phyloP scores from a whole-genome alignment of 2,329 filamentous ascomycete species.

The Thielaviopsis populi region DNA sequence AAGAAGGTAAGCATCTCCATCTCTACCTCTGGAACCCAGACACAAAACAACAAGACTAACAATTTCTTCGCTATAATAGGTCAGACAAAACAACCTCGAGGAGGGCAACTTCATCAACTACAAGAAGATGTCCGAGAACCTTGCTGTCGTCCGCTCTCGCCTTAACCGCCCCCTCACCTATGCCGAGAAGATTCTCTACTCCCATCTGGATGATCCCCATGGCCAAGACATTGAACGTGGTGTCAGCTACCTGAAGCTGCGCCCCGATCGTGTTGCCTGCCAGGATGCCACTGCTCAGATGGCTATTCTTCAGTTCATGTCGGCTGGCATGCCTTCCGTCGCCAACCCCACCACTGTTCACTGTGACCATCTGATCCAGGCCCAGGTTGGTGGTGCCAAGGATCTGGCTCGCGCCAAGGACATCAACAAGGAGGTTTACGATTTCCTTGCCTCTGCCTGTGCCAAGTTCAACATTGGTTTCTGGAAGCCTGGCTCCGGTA shows the following conservation, averaged over 20 bases:
- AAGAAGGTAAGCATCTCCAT: constrained; percentile 50
- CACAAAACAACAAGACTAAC: background rate
- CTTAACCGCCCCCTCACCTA: constrained; percentile 88
- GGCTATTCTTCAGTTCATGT: constrained; percentile 99
- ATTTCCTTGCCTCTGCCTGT: constrained; percentile 85
- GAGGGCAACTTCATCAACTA: constrained; percentile 98
- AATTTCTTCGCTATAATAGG: constrained; percentile 25
- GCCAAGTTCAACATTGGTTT: constrained; percentile 99
- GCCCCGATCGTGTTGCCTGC: constrained; percentile 94
- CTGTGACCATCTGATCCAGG: constrained; percentile 99
- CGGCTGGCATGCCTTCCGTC: constrained; percentile 86
- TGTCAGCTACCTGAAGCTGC: constrained; percentile 87
- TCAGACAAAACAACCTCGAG: constrained; percentile 95
- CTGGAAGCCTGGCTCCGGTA: constrained; percentile 97
- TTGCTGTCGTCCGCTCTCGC: constrained; percentile 73
- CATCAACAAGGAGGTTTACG: constrained; percentile 99
- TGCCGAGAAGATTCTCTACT: constrained; percentile 98
- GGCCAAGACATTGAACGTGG: constrained; percentile 94
- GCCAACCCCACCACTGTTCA: constrained; percentile 92
- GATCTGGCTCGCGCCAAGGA: constrained; percentile 80
- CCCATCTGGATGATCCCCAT: constrained; percentile 92
- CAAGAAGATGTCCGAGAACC: constrained; percentile 98
- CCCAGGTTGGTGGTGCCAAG: constrained; percentile 81
- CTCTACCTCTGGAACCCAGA: background rate
- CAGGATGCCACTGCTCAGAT: constrained; percentile 99